Base-by-base conservation (phyloP, 1,284 basidiomycete genomes). In the Stygiomarasmius scandens region DNA sequence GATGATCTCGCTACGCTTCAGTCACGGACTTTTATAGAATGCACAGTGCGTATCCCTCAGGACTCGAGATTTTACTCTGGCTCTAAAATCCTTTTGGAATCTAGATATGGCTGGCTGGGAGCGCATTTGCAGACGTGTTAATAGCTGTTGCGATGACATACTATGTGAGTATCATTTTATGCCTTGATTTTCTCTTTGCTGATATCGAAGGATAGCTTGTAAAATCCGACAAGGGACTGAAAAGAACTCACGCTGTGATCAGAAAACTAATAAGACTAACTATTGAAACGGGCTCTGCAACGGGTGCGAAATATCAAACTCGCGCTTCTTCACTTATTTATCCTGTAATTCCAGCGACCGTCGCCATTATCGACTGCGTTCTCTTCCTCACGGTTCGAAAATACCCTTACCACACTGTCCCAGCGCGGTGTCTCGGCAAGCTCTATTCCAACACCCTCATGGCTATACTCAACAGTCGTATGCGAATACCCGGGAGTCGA, bases 51-150 rank as follows among this genome's bases (percentile, higher is more conserved):
- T 34, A 45, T 45, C 19, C 34, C n/a, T n/a, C n/a, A n/a, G n/a
- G n/a, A n/a, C n/a, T n/a, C n/a, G n/a, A n/a, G n/a, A n/a, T n/a
- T n/a, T n/a, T n/a, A n/a, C n/a, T n/a, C n/a, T n/a, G n/a, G n/a
- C n/a, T n/a, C n/a, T n/a, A n/a, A n/a, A n/a, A n/a, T n/a, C n/a
- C n/a, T n/a, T n/a, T n/a, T n/a, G n/a, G n/a, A n/a, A n/a, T n/a
- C n/a, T n/a, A 58, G 56, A 52, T 58, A 25, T 58, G 56, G 32
- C 56, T 58, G 20, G 52, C 48, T 20, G 51, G 50, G 11, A 48
- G 44, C 19, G 56, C 56, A 1, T 8, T 45, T 25, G 53, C 51
- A 22, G 56, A 58, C 38, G 54, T 52, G 2, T 22, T 58, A 4
- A 58, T 58, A 14, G 51, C 56, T 41, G 16, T 58, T 14, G 22